Base-by-base conservation (phyloP, 1,284 basidiomycete species). In the Microstroma glucosiphilum region DNA sequence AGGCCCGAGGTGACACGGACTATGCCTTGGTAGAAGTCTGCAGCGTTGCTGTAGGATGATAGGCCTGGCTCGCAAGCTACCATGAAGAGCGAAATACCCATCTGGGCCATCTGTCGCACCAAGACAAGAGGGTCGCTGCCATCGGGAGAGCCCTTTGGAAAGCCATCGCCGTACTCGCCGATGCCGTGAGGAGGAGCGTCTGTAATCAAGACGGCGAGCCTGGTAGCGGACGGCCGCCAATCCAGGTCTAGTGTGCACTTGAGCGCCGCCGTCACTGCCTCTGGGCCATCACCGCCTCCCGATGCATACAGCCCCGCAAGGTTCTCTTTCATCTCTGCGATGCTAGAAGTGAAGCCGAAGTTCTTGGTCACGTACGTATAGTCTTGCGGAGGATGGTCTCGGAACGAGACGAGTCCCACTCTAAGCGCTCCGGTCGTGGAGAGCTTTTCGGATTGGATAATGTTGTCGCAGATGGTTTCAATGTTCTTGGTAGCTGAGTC, bases 11-110 rank as follows among this genome's bases (percentile, higher is more conserved):
- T 79, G 65, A 79, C 71, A 40, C 64, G 62, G 11, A 79, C 76
- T 1, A 79, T 62, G 23, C 73, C 77, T 57, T 77, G 88, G 82
- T 90, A 97, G 80, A 96, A 96, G 81, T 97, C 94, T 62, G 90
- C 92, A 0, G 91, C 76, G 56, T 77, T 67, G 54, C 71, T 70
- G 58, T 78, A 78, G 55, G 15, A 19, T 54, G 91, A 94, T 61
- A 97, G 83, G 1, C 93, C 94, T 59, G 96, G 94, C 80, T 98
- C 94, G 81, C 94, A 98, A 37, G 96, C 94, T 19, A 99, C 93
- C 66, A 79, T 73, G 60, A 75, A 78, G 19, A 79, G 67, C 17
- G 73, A 62, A 17, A 79, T 78, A 2, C 94, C 94, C 43, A 85
- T 84, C 65, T 86, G 84, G 13, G 96, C 94, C 92, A 98, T 96